phyloP scores from a whole-genome alignment of 352 stramenopile genomes.

The Globisporangium spinosum region DNA sequence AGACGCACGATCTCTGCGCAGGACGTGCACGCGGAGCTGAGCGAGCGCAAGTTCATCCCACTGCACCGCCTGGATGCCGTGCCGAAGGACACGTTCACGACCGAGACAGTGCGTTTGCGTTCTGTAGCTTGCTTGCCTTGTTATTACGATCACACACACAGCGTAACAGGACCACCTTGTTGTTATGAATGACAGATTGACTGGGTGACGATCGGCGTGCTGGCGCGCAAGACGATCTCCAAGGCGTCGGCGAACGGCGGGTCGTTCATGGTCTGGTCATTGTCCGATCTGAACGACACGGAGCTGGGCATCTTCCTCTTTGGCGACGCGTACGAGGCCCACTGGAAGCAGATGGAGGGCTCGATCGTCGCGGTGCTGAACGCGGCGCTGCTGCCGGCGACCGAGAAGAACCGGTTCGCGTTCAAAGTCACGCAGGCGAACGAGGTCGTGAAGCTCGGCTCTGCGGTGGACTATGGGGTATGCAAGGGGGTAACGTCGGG shows the following conservation, averaged over 20 bases:
- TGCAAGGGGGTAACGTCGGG: conserved; percentile 64
- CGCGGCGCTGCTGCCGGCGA: conserved; percentile 53
- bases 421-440: conserved; percentile 60
- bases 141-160: not conserved
- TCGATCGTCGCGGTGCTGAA: conserved; percentile 71
- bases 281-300: conserved; percentile 65
- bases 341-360: conserved; percentile 64
- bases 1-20: conserved; percentile 44
- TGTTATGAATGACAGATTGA: conserved; percentile 35
- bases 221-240: conserved; percentile 67
- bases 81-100: conserved; percentile 47
- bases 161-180: not conserved
- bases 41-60: conserved; percentile 61
- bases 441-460: conserved; percentile 63
- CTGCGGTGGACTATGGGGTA: conserved; percentile 67
- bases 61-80: conserved; percentile 55
- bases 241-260: conserved; percentile 60
- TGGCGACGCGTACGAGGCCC: conserved; percentile 56
- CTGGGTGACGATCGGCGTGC: conserved; percentile 80
- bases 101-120: conserved; percentile 34
- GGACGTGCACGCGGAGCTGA: conserved; percentile 58
- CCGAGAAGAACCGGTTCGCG: conserved; percentile 74
- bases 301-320: conserved; percentile 80
- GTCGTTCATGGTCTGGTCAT: conserved; percentile 78
- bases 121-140: not conserved